phyloP scores from a whole-genome alignment of 2,329 filamentous ascomycete genomes.

The Fusarium nematophilum region DNA sequence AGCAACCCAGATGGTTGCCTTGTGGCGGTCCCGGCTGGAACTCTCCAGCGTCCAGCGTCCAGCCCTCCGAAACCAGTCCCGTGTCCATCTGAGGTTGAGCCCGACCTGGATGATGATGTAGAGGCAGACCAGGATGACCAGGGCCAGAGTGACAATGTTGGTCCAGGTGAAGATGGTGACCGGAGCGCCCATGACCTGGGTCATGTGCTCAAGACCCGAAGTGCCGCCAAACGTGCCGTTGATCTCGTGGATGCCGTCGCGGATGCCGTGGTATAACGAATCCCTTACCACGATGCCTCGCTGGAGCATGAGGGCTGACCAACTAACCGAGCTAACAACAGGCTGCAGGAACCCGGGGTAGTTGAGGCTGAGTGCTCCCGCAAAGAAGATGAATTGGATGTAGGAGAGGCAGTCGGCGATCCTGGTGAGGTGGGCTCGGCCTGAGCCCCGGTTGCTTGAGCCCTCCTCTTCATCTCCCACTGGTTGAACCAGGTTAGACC shows the following conservation, averaged over 20 bases:
- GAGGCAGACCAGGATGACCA: conserved; percentile 67
- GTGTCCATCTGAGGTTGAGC: conserved; percentile 37
- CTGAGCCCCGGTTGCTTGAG: neutral
- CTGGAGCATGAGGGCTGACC: conserved; percentile 74
- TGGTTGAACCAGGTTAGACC: conserved; percentile 15
- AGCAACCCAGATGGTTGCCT: conserved; percentile 57
- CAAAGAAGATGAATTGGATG: conserved; percentile 79
- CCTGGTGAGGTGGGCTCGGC: conserved; percentile 33
- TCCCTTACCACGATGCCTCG: conserved; percentile 41
- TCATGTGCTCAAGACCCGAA: conserved; percentile 72
- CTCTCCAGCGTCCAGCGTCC: conserved; percentile 25
- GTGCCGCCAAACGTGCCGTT: conserved; percentile 70
- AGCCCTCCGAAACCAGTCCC: conserved; percentile 58
- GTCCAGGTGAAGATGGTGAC: conserved; percentile 72
- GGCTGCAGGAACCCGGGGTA: conserved; percentile 82
- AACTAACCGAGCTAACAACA: conserved; percentile 72
- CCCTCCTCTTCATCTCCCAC: conserved; percentile 21
- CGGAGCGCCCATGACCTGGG: conserved; percentile 74
- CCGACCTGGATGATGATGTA: conserved; percentile 64
- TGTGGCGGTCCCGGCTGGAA: conserved; percentile 50
- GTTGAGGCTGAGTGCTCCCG: conserved; percentile 74
- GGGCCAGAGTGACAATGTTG: conserved; percentile 74
- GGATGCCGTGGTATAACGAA: conserved; percentile 42
- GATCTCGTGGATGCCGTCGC: conserved; percentile 71
- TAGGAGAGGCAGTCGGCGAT: conserved; percentile 74